A percentile compares a stretch with the other conserved stretches of the same genome.
phyloP scores from a whole-genome alignment of 768 basidiomycete species.

The Tylopilus sp. region DNA sequence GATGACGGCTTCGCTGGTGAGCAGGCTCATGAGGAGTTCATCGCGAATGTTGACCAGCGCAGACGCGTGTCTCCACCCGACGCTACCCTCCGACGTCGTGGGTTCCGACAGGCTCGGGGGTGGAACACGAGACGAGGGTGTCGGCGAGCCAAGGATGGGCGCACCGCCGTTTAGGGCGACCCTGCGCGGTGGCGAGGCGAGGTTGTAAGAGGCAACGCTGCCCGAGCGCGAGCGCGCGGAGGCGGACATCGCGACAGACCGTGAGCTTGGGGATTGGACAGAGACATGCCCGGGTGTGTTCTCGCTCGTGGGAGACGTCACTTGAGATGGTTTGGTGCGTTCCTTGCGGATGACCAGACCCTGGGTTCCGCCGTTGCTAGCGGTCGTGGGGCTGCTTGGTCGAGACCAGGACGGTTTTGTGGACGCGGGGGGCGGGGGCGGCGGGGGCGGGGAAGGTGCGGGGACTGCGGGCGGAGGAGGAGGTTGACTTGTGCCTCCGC shows the following conservation, averaged over 20 bases:
- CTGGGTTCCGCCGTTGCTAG: conserved; percentile 14
- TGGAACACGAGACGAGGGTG: conserved; percentile 37
- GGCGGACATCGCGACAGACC: conserved; percentile 16
- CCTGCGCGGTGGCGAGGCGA: conserved; percentile 21
- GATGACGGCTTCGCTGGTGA: conserved; percentile 93
- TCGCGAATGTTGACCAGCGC: conserved; percentile 60
- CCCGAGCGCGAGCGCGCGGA: conserved; percentile 22
- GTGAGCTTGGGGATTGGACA: conserved; percentile 24
- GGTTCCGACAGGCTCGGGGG: conserved; percentile 32
- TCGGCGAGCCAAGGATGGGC: conserved; percentile 29
- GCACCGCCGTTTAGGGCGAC: conserved; percentile 10
- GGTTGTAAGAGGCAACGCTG: conserved; percentile 23
- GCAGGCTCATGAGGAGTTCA: conserved; percentile 81
- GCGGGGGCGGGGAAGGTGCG: conserved; percentile 22
- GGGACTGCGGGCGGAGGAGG: conserved; percentile 13
- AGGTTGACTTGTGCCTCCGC: conserved; percentile 36
- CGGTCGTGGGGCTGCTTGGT: conserved; percentile 28
- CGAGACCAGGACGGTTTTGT: conserved; percentile 44
- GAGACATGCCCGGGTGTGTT: conserved; percentile 25
- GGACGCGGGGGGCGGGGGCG: conserved; percentile 22
- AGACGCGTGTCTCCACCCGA: conserved; percentile 43
- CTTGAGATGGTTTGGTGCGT: conserved; percentile 32
- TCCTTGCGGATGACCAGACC: conserved; percentile 55
- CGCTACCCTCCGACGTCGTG: conserved; percentile 35
- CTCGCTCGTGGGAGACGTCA: conserved; percentile 17